Base-by-base conservation (phyloP, 805 yeast genomes). In the Tetrapisispora arboricola region DNA sequence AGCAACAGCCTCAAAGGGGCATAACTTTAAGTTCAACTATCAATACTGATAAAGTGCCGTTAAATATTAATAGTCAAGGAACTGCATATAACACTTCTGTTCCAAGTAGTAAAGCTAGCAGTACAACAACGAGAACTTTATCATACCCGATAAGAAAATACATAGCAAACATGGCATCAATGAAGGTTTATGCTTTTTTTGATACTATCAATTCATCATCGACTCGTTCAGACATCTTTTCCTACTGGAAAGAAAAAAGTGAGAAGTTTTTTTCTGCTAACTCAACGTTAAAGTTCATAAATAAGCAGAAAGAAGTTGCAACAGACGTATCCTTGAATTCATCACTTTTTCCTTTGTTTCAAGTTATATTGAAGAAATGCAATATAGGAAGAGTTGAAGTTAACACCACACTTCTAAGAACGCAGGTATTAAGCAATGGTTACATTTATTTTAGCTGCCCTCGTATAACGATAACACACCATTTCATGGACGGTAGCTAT, bases 401-500 rank as follows among this genome's bases (percentile, higher is more conserved):
- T 5, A 63, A 67, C 6, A 73, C 77, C 2, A 68, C 68, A 19
- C 61, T 69, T 45, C 45, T 74, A 22, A 65, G 73, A 27, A 76
- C 80, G 6, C 73, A 72, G 43, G 71, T 72, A 1, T 54, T 76
- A 36, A 68, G 75, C 4, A 68, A 73, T 45, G 78, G 78, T 0
- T 66, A 72, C 5, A 71, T 76, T 0, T 67, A 71, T 40, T 57
- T 79, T 26, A 80, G 76, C 31, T 71, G 78, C 36, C 66, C 75
- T 11, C 63, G 75, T 33, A 65, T 72, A 27, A 61, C 72, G 1
- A 58, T 72, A 35, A 64, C 72, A 15, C 72, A 70, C 48, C 67
- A 72, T 57, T 83, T 76, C 54, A 59, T 64, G 2, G 94, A 84
- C 59, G 94, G 92, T 0, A 78, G 88, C 3, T 71, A 71, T 49